Evolutionary conservation across 768 basidiomycete genomes (phyloP), one percentile per base, ranked within the genome.

Genomic region (Mrakia blollopis): DNA sequence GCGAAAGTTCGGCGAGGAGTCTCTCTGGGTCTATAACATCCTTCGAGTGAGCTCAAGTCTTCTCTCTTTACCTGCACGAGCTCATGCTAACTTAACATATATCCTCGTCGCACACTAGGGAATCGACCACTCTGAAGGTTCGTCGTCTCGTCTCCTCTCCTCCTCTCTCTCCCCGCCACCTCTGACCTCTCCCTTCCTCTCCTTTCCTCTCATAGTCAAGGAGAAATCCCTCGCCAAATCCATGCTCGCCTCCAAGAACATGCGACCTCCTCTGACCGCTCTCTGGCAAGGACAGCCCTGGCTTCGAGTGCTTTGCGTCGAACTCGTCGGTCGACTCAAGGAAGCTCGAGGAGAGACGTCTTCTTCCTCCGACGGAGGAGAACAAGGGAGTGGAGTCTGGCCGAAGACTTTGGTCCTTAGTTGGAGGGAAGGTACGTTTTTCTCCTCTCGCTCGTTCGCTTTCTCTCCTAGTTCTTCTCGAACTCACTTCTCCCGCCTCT

Each of bases 231-330:
- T 87, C 0, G 84, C 91, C 41, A 98, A 97, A 85, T 93, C 92
- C 80, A 98, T 98, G 96, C 85, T 94, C 73, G 93, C 94, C 0
- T 91, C 93, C n/a, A 99, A 99, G 83, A 98, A 98, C 81, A 87
- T 98, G 32, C 89, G 91, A 0, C 88, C 89, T 47, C 88, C 91
- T 0, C 89, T 98, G 32, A 91, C 87, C 9, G 90, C 89, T 60
- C 84, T 87, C 21, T 86, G 88, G 3, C 90, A 94, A 77, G 95
- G 93, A 0, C 86, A 88, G 63, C 92, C 93, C 74, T 98, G 97
- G 97, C 88, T 99, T 65, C 87, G 91, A 14, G 91, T 98, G 14
- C 88, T 98, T 37, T 91, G 94, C 47, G 92, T 94, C 21, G 97
- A 99, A 81, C 87, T 99, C 28, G 89, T 92, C 9, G 86, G 95